These are phyloP conservation scores for Macadamia tetraphylla DNA, from an alignment of 164 flowering plant species.

Conservation along the genomic window DNA sequence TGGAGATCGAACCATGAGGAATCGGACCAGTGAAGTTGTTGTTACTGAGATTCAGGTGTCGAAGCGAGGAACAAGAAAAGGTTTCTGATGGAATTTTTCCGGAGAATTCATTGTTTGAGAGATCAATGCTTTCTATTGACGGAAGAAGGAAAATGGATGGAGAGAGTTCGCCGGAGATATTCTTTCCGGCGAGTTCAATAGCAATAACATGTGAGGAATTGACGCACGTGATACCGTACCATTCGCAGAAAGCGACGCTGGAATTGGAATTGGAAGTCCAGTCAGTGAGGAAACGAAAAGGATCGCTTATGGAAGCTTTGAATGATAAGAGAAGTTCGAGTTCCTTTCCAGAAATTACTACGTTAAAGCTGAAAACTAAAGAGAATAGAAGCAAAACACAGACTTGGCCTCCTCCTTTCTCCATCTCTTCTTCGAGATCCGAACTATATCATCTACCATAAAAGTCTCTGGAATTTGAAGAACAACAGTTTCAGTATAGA, in stretches of 20 bases:
- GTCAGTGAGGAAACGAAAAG: constrained; percentile 34
- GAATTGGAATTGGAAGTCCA: constrained; percentile 59
- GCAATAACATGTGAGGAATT: constrained; percentile 35
- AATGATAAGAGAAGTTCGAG: constrained; percentile 44
- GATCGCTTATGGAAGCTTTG: constrained; percentile 52
- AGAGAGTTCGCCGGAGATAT: constrained; percentile 53
- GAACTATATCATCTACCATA: not conserved
- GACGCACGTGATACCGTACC: constrained; percentile 61
- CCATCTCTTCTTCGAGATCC: constrained; percentile 8
- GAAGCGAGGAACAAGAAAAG: constrained; percentile 38
- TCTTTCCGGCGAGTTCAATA: constrained; percentile 51
- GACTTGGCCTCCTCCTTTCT: constrained; percentile 2
- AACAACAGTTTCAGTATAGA: not conserved
- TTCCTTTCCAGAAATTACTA: constrained; percentile 25
- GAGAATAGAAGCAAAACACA: constrained; percentile 7
- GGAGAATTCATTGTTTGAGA: constrained; percentile 49
- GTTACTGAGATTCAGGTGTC: constrained; percentile 59
- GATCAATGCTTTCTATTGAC: constrained; percentile 36
- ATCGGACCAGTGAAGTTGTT: constrained; percentile 61
- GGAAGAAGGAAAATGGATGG: constrained; percentile 40
- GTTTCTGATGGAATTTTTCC: constrained; percentile 43
- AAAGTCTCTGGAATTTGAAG: not conserved
- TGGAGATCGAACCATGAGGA: constrained; percentile 32
- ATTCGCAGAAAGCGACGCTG: constrained; percentile 39
- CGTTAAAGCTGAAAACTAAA: constrained; percentile 10